Evolutionary conservation across 768 basidiomycete genomes (phyloP), one percentile per base, ranked within the genome.

Genomic region (Leccinellum albellum): DNA sequence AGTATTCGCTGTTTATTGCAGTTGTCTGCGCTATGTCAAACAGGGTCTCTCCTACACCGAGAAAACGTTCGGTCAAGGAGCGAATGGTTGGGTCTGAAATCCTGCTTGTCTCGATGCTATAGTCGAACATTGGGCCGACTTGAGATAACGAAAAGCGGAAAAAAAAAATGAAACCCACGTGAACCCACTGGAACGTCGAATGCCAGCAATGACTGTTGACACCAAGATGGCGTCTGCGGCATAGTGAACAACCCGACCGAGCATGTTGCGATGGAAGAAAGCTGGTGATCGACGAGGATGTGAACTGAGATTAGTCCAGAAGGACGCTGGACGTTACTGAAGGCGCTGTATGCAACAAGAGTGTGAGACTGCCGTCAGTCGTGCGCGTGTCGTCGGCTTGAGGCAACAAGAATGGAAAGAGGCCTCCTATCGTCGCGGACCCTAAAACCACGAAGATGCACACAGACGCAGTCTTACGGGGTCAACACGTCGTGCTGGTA

Each of bases 181-280:
- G 75, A 93, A 94, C 33, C 95, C 95, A 58, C 88, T 95, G 17
- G 93, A 88, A 57, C 91, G 85, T 70, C 87, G 86, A 58, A 98
- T 87, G 29, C 96, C 96, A 37, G 96, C 96, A 40, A 95, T 74
- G 7, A 98, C 82, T 13, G 96, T 92, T 15, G 94, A 94, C 35
- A 98, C 63, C 32, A 98, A 78, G 51, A 91, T 82, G 14, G 88
- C 89, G 68, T 98, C 96, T 47, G 90, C 74, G 24, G 89, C 82
- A 64, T 90, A 94, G 72, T 96, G 94, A 32, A 87, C 73, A 17
- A 97, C 71, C 72, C 85, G 82, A 63, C 91, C 94, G 17, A 72
- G 66, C 79, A 86, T 86, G 64, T 56, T 66, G 56, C 50, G 26
- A 13, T 31, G 45, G 24, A 50, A 21, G 32, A 42, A 33, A n/a